Evolutionary conservation across 1,284 basidiomycete genomes (phyloP), one percentile per base, ranked within the genome.

Genomic region (Ceratobasidium sp.): DNA sequence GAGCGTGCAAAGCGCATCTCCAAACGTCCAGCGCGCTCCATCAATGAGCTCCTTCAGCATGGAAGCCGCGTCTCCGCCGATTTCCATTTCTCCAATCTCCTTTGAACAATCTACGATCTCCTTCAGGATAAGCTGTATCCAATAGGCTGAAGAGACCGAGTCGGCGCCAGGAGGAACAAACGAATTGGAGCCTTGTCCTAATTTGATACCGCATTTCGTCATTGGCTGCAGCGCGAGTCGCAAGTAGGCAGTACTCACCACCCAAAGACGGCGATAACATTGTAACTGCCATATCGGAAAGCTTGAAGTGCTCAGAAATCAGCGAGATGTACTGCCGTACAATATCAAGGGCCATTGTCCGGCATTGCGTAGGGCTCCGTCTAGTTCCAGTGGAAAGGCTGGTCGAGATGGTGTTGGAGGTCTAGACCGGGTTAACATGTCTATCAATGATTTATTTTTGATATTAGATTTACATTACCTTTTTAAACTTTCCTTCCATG

Each of bases 301-400:
- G 85, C 54, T 86, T 87, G 83, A 99, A 98, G 81, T 96, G 96
- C 76, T 95, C 89, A 1, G 95, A 96, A 35, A 99, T 83, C 9
- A 93, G 86, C 2, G 91, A 88, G 74, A 95, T 91, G 83, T 97
- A 99, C 32, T 92, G 87, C 78, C 93, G 93, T 77, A 98, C 86
- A 69, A 98, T 89, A 78, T 98, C 96, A 18, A 93, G 84, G 0
- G 94, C 93, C 95, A 99, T 98, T 1, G 90, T 90, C 28, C 90
- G 88, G 79, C 93, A 94, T 80, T 98, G 94, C 0, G 89, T 86
- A 0, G 94, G 88, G 74, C 95, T 94, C 44, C 94, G 89, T 28
- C 90, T 70, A 7, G 43, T 70, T 26, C 67, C 67, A 11, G 55
- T 59, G 1, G 77, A 7, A 79, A 77, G 0, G 77, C 63, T 7